A percentile compares a stretch with the other conserved stretches of the same genome.
phyloP scores from a whole-genome alignment of 2,329 filamentous ascomycete genomes.

The Aureobasidium vineae region DNA sequence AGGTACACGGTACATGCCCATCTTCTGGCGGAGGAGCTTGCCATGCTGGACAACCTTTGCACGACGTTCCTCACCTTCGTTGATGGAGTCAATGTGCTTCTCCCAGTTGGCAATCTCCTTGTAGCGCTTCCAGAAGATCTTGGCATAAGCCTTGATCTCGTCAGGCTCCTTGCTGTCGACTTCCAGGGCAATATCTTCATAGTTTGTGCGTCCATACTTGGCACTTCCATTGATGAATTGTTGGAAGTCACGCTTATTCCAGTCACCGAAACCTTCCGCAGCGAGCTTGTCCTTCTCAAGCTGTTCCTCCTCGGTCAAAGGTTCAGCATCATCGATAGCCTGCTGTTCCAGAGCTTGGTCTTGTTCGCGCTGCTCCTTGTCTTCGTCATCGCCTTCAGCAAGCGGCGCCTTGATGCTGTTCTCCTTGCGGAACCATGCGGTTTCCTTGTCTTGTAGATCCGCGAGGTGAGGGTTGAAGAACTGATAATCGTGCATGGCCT shows the following conservation, averaged over 20 bases:
- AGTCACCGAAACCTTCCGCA: slow-evolving; percentile 82
- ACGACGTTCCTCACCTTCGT: slow-evolving; percentile 86
- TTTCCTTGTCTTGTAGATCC: slow-evolving; percentile 94
- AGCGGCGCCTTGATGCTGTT: slow-evolving; percentile 93
- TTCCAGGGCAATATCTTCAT: slow-evolving; percentile 79
- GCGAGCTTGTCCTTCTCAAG: slow-evolving; percentile 81
- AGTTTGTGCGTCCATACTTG: slow-evolving; percentile 85
- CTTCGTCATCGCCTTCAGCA: slow-evolving; percentile 85
- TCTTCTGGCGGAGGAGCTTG: slow-evolving; percentile 91
- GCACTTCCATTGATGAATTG: slow-evolving; percentile 96
- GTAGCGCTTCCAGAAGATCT: slow-evolving; percentile 95
- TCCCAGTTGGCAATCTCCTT: slow-evolving; percentile 84
- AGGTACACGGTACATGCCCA: slow-evolving; percentile 94
- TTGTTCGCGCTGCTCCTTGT: slow-evolving; percentile 77
- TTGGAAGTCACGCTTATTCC: slow-evolving; percentile 97
- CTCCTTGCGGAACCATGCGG: slow-evolving; percentile 91
- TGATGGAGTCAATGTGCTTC: slow-evolving; percentile 86
- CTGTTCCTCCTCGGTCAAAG: slow-evolving; percentile 84
- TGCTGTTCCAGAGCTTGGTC: slow-evolving; percentile 84
- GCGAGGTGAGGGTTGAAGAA: slow-evolving; percentile 85
- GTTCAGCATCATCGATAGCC: slow-evolving; percentile 87
- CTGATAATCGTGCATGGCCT: slow-evolving; percentile 91
- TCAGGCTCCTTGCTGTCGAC: slow-evolving; percentile 84
- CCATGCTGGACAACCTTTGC: slow-evolving; percentile 88
- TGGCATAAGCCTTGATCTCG: slow-evolving; percentile 87